Conservation (phyloP, 148 eudicot genomes). For the Camellia japonica region DNA sequence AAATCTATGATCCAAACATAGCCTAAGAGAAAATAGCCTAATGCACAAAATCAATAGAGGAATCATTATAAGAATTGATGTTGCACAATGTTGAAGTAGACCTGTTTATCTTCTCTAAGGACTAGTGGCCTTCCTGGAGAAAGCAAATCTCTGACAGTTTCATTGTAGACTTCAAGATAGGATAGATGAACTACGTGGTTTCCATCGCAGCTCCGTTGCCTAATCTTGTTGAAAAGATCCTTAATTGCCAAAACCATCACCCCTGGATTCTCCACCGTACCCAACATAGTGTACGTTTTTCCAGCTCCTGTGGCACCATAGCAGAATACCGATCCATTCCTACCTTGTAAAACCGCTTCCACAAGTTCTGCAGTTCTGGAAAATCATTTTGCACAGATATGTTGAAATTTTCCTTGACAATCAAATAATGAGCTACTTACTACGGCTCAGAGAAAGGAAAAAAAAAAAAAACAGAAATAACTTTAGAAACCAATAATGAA, state of each 20-base stretch:
- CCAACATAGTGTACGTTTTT: conserved; percentile 86
- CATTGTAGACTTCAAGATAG: conserved; percentile 88
- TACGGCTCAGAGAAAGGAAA: neutral
- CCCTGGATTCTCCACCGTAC: conserved; percentile 76
- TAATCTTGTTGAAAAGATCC: conserved; percentile 72
- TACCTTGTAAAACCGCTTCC: conserved; percentile 79
- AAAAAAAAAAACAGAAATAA: neutral
- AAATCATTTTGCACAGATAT: neutral
- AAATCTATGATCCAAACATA: neutral
- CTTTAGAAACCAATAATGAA: neutral
- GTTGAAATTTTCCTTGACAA: neutral
- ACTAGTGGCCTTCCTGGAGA: conserved; percentile 88
- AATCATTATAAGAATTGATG: neutral
- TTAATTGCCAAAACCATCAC: conserved; percentile 92
- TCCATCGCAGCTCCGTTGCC: conserved; percentile 77
- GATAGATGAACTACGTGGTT: conserved; percentile 85
- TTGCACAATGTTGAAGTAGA: conserved; percentile 13
- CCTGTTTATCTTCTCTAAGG: conserved; percentile 92
- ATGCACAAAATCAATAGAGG: neutral
- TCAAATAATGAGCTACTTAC: neutral
- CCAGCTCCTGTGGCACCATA: conserved; percentile 96
- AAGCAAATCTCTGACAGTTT: conserved; percentile 84
- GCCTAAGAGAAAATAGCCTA: neutral
- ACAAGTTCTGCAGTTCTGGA: conserved; percentile 84
- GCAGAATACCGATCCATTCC: conserved; percentile 88